Evolutionary conservation across 2,329 filamentous ascomycete genomes (phyloP).

Genomic region (Neopestalotiopsis sp.): DNA sequence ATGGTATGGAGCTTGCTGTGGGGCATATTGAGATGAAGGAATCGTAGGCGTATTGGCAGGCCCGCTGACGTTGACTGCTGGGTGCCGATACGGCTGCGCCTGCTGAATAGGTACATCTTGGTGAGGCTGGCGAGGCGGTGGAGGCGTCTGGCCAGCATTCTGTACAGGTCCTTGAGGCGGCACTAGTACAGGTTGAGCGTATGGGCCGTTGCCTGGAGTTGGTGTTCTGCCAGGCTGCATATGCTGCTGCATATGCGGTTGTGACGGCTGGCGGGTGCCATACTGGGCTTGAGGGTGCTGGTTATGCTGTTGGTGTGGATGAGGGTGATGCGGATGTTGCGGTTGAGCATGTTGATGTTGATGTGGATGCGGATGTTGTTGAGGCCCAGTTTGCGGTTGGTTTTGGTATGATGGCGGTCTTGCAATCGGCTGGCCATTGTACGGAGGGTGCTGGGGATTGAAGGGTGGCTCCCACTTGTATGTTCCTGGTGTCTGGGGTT

Average conservation of each 20-base stretch:
- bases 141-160: constrained; percentile 34
- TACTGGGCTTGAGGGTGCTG: constrained; percentile 31
- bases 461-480: constrained; percentile 49
- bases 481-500: constrained; percentile 34
- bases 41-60: constrained; percentile 22
- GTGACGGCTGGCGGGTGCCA: constrained; percentile 28
- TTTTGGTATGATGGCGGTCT: constrained; percentile 34
- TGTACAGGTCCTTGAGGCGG: constrained; percentile 38
- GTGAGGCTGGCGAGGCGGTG: constrained; percentile 33
- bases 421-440: constrained; percentile 22
- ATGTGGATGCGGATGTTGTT: constrained; percentile 27
- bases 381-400: constrained; percentile 23
- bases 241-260: constrained; percentile 21
- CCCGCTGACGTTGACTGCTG: constrained; percentile 20
- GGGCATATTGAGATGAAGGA: constrained; percentile 24
- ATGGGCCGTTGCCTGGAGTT: constrained; percentile 33
- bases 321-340: constrained; percentile 28
- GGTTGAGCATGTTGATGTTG: constrained; percentile 31
- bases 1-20: constrained; percentile 25
- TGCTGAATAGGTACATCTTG: constrained; percentile 35
- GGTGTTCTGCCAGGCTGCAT: constrained; percentile 39
- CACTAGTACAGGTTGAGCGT: constrained; percentile 34
- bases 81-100: constrained; percentile 25
- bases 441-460: constrained; percentile 37
- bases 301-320: constrained; percentile 28